Evolutionary conservation across 1,284 basidiomycete genomes (phyloP), one percentile per base, ranked within the genome.

Genomic region (Marasmius tenuissimus): DNA sequence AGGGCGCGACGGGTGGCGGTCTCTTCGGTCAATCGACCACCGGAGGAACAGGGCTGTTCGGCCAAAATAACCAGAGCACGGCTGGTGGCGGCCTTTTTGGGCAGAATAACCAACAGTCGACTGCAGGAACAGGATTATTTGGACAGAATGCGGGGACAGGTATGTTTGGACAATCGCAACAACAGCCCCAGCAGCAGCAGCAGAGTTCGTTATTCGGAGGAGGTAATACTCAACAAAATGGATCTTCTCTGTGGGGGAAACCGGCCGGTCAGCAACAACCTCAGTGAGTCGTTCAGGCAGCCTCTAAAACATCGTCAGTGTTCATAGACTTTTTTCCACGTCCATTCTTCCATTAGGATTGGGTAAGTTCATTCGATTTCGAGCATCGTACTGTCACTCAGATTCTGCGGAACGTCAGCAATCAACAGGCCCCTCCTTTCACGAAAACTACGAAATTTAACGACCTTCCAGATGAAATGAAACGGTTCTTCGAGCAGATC

Each of bases 391-490:
- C 27, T 27, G 27, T 49, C 50, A 48, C 60, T 55, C 71, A 52
- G 40, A 67, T 27, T 18, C 20, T 42, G 34, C 58, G 11, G 22
- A 16, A 53, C 39, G 40, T 39, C 50, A 57, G 39, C 58, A 68
- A 33, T 34, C 66, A 47, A 53, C 68, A 35, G 79, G 75, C 78
- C 33, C 79, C 82, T n/a, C 72, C 80, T 0, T 88, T 92, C 68
- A 85, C 82, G 16, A 91, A 87, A 71, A 83, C 85, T 0, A 92
- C 91, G 0, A 93, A 92, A 71, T 94, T 93, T 73, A 93, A 94
- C 57, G 92, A 94, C 69, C 73, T 94, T 16, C 87, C 91, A 0
- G 92, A 94, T 58, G 80, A 84, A 1, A 66, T 87, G 42, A 89
- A 86, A 72, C 85, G 75, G 64, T 78, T 75, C 5, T 79, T 94